phyloP scores from a whole-genome alignment of 352 stramenopile species.

The Lagenidium giganteum region DNA sequence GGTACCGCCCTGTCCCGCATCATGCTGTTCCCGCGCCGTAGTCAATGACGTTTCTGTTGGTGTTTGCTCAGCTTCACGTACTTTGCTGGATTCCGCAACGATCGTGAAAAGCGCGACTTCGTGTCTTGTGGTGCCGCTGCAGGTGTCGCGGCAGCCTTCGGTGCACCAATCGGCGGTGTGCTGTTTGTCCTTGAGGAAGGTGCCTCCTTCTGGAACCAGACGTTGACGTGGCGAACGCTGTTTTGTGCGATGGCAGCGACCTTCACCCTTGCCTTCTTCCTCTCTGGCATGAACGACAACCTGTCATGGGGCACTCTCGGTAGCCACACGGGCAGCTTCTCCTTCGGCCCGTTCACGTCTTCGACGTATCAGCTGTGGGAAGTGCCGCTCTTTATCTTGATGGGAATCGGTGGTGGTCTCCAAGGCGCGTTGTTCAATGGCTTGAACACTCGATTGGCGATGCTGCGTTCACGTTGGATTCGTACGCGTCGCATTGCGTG shows the following conservation, averaged over 20 bases:
- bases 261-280: slow-evolving; percentile 79
- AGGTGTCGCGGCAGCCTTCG: slow-evolving; percentile 88
- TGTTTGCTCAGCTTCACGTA: slow-evolving; percentile 60
- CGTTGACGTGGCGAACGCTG: slow-evolving; percentile 79
- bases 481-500: slow-evolving; percentile 44
- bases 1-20: slow-evolving; percentile 15
- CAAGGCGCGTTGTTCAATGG: slow-evolving; percentile 83
- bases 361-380: slow-evolving; percentile 84
- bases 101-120: slow-evolving; percentile 87
- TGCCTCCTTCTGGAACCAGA: slow-evolving; percentile 83
- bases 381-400: slow-evolving; percentile 83
- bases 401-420: slow-evolving; percentile 78
- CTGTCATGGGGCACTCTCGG: slow-evolving; percentile 70
- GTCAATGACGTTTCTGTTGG: background rate
- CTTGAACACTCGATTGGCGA: slow-evolving; percentile 46
- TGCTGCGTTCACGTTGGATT: slow-evolving; percentile 52
- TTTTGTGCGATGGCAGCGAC: slow-evolving; percentile 87
- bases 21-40: background rate
- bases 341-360: slow-evolving; percentile 60
- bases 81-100: slow-evolving; percentile 85
- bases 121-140: slow-evolving; percentile 83
- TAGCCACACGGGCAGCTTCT: slow-evolving; percentile 67
- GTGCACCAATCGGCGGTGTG: slow-evolving; percentile 86
- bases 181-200: slow-evolving; percentile 83
- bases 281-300: slow-evolving; percentile 73